Conservation (phyloP, 1,284 basidiomycete genomes). For the Erythrobasidium hasegawianum region DNA sequence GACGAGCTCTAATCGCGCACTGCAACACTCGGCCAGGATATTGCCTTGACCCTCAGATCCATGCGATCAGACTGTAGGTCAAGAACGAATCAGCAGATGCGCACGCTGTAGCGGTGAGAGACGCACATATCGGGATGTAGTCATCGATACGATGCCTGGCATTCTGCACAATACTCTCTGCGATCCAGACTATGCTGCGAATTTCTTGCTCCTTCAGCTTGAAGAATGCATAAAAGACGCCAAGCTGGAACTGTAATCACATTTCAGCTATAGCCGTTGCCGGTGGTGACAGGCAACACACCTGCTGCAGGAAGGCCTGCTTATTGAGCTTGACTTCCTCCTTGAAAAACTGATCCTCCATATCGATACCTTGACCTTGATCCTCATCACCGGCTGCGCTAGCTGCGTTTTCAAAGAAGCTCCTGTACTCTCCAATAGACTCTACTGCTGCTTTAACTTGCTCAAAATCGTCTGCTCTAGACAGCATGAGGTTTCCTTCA, state of each 20-base stretch:
- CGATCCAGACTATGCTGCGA: constrained; percentile 68
- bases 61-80: neutral
- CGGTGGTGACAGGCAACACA: constrained; percentile 53
- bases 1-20: no score
- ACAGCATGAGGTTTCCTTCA: constrained; percentile 89
- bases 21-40: no score
- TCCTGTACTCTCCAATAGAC: constrained; percentile 78
- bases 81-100: neutral
- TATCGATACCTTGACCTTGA: constrained; percentile 55
- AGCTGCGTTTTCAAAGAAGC: constrained; percentile 63
- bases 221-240: constrained; percentile 87
- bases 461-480: constrained; percentile 91
- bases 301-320: constrained; percentile 73
- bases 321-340: constrained; percentile 92
- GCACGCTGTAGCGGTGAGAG: neutral
- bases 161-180: constrained; percentile 81
- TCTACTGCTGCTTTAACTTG: constrained; percentile 87
- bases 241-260: constrained; percentile 65
- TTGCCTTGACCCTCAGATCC: no score
- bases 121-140: constrained; percentile 13
- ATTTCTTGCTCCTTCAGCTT: constrained; percentile 99
- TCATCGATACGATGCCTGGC: constrained; percentile 81
- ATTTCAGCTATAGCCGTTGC: neutral
- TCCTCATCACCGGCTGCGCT: constrained; percentile 50
- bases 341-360: constrained; percentile 95